Evolutionary conservation across 805 yeast genomes (phyloP), one percentile per base, ranked within the genome.

Genomic region (Jamesozyma gamospora): DNA sequence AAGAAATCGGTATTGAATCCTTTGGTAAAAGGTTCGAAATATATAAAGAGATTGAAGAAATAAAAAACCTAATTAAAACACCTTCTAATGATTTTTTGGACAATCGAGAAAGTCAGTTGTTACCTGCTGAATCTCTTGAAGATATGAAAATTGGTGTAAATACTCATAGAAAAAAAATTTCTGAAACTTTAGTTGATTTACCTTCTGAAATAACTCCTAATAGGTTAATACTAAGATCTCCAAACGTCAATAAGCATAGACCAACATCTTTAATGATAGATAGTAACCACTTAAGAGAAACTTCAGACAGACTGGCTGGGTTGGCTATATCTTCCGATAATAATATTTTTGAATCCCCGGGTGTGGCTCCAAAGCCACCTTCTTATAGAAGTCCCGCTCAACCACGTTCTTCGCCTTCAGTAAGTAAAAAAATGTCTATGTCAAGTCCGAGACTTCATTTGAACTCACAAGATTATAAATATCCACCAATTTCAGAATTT

Each of bases 21-120:
- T 92, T 92, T 65, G 99, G 99, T 19, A 86, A 95, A 0, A 72
- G 99, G 45, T 92, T 87, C 61, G 95, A 87, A 58, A 74, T 92
- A 30, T 79, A 76, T 60, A 87, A 85, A 55, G 94, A 84, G 56
- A 90, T 92, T 52, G 92, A 85, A 56, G 74, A 76, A 29, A 64
- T 83, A 50, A 58, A 57, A 25, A 13, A 12, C 19, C 4, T 5
- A 3, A 13, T 16, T 9, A n/a, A 7, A 21, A 19, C 13, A 5
- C 13, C 29, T 13, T 27, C 28, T 21, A 35, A 29, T 5, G 29
- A 21, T 12, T 13, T n/a, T 15, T 26, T 14, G 3, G 28, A n/a
- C 3, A 21, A 32, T 5, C 19, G 17, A 13, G 5, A 32, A 10
- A 21, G 27, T 14, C 12, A 9, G n/a, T 17, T 40, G 16, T 13